Conservation (phyloP, 2,329 filamentous ascomycete species). For the Fusarium miscanthi region DNA sequence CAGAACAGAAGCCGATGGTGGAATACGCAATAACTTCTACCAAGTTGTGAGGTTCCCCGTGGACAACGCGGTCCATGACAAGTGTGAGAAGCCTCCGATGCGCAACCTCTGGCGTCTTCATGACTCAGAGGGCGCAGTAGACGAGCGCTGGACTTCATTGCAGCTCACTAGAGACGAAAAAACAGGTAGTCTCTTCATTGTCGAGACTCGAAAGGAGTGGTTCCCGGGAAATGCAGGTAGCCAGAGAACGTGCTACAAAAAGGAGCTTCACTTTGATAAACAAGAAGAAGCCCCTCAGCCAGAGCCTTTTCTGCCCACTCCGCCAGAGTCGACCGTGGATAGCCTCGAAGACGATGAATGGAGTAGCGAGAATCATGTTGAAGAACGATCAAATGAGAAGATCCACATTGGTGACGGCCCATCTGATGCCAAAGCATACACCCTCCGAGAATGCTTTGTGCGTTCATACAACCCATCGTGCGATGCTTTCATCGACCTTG, state of each 20-base stretch:
- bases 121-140: conserved; percentile 76
- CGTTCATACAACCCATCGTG: conserved; percentile 65
- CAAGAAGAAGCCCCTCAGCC: background rate
- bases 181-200: conserved; percentile 67
- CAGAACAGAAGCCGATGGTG: conserved; percentile 69
- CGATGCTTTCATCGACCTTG: conserved; percentile 69
- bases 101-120: conserved; percentile 70
- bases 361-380: conserved; percentile 50
- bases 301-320: conserved; percentile 1
- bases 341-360: conserved; percentile 35
- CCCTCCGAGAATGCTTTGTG: conserved; percentile 64
- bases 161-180: conserved; percentile 69
- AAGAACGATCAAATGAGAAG: conserved; percentile 21
- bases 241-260: conserved; percentile 74
- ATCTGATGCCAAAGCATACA: conserved; percentile 55
- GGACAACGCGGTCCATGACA: conserved; percentile 51
- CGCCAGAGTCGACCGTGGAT: conserved; percentile 2
- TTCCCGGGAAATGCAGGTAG: conserved; percentile 63
- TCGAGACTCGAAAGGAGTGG: conserved; percentile 79
- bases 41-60: conserved; percentile 73
- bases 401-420: conserved; percentile 62
- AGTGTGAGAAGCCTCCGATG: conserved; percentile 54
- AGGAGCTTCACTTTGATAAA: conserved; percentile 59
- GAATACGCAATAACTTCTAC: conserved; percentile 77
- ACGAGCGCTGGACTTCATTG: conserved; percentile 78